These are phyloP conservation scores for Aspergillus sp. DNA, from an alignment of 2,329 filamentous ascomycete genomes.

Conservation along the genomic window DNA sequence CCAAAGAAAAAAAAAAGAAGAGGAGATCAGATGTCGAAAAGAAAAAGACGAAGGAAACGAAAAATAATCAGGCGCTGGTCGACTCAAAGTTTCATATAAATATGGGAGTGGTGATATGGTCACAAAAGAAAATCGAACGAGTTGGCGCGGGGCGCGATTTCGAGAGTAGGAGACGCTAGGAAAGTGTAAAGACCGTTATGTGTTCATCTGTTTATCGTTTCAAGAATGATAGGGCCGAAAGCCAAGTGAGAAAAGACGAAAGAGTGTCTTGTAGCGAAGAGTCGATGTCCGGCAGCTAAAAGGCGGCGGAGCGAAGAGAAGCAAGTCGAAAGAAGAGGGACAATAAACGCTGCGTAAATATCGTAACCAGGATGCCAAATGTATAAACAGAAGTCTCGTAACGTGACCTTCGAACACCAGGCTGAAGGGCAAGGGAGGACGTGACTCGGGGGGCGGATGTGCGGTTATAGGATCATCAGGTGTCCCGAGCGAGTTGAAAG, in stretches of 20 bases:
- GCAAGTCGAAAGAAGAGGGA: slow-evolving; percentile 16
- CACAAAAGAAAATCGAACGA: slow-evolving; percentile 27
- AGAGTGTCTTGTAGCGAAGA: slow-evolving; percentile 23
- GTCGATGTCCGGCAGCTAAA: slow-evolving; percentile 13
- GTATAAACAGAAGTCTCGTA: slow-evolving; percentile 26
- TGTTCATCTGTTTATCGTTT: slow-evolving; percentile 41
- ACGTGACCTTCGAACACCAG: slow-evolving; percentile 36
- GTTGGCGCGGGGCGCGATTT: slow-evolving; percentile 26
- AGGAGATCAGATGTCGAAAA: slow-evolving; percentile 22
- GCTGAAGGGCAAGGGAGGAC: slow-evolving; percentile 28
- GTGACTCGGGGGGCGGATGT: slow-evolving; percentile 29
- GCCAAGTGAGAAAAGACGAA: slow-evolving; percentile 22
- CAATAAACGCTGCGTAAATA: slow-evolving; percentile 39
- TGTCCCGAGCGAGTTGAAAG: slow-evolving; percentile 9
- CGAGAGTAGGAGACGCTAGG: slow-evolving; percentile 30
- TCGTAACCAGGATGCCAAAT: slow-evolving; percentile 33
- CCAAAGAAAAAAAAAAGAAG: slow-evolving; percentile 21
- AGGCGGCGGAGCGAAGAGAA: slow-evolving; percentile 8
- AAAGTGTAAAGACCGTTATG: slow-evolving; percentile 41
- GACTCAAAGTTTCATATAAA: slow-evolving; percentile 29
- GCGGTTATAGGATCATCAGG: slow-evolving; percentile 30
- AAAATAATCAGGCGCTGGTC: slow-evolving; percentile 18
- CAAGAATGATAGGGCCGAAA: slow-evolving; percentile 19
- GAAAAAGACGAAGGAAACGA: slow-evolving; percentile 20
- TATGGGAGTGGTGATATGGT: slow-evolving; percentile 23